Percentiles rank a stretch among this genome's conserved stretches.
These are phyloP conservation scores for Moricandia moricandioides DNA, from an alignment of 345 rosid species.

Conservation along the genomic window DNA sequence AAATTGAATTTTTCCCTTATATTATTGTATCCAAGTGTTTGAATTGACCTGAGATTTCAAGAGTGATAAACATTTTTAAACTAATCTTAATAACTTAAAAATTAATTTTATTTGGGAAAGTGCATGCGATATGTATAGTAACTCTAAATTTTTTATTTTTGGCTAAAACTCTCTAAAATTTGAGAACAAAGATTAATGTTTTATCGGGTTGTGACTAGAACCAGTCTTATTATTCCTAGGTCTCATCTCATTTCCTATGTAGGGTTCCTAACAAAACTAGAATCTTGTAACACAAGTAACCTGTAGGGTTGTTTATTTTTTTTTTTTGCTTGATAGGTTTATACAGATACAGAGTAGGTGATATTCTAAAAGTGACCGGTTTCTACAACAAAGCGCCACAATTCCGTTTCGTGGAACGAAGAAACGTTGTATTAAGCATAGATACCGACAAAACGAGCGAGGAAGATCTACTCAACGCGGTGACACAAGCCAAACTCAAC, in stretches of 20 bases:
- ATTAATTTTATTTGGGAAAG: no score
- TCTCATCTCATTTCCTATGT: neutral
- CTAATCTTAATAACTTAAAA: no score
- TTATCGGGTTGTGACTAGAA: no score
- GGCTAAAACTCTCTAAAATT: no score
- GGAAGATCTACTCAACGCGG: slow-evolving; percentile 79
- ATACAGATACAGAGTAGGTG: slow-evolving; percentile 85
- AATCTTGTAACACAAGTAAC: slow-evolving; percentile 28
- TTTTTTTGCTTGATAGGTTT: slow-evolving; percentile 53
- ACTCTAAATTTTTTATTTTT: no score
- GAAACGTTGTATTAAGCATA: slow-evolving; percentile 78
- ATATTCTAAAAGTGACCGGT: slow-evolving; percentile 76
- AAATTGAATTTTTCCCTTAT: no score
- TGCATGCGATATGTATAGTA: no score
- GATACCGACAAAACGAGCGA: slow-evolving; percentile 92
- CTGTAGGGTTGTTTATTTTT: neutral
- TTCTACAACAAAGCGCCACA: slow-evolving; percentile 87
- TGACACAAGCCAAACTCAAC: slow-evolving; percentile 59
- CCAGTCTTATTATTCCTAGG: no score
- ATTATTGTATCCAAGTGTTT: no score
- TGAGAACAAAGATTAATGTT: no score
- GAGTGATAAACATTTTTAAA: no score
- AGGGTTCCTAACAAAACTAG: neutral
- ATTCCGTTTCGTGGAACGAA: slow-evolving; percentile 71
- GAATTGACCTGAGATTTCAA: no score